Conservation (phyloP, 2,329 filamentous ascomycete genomes). For the Chaetomiaceae sp. region DNA sequence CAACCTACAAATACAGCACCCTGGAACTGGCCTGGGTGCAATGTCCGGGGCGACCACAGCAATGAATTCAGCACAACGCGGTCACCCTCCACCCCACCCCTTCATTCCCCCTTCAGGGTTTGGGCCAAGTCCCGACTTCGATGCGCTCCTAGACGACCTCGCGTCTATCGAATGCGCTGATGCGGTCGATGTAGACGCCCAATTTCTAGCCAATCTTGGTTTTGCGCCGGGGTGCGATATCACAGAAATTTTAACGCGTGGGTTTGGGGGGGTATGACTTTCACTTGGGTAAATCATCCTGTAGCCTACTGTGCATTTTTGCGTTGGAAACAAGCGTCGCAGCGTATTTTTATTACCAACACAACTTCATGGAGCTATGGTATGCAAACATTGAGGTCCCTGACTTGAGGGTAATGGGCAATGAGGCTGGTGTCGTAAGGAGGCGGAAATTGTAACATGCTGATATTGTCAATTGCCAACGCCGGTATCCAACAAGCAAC, state of each 20-base stretch:
- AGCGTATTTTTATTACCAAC: too few relatives aligned
- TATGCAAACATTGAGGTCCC: too few relatives aligned
- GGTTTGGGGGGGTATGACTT: conserved; percentile 33
- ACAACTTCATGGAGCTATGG: too few relatives aligned
- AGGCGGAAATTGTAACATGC: background rate
- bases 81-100: conserved; percentile 1
- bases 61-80: background rate
- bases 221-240: conserved; percentile 60
- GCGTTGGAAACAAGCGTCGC: too few relatives aligned
- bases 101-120: conserved; percentile 17
- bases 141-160: conserved; percentile 49
- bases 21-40: background rate
- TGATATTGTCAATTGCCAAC: background rate
- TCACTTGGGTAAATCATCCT: too few relatives aligned
- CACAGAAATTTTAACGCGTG: conserved; percentile 35
- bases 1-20: background rate
- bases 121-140: conserved; percentile 39
- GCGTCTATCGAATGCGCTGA: conserved; percentile 48
- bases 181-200: conserved; percentile 50
- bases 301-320: background rate
- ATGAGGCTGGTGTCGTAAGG: too few relatives aligned
- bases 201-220: conserved; percentile 64
- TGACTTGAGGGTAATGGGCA: too few relatives aligned
- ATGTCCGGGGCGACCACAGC: background rate
- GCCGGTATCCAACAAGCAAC: background rate